phyloP scores from a whole-genome alignment of 1,139 yeast species.

The Insectozyma bohioensis region DNA sequence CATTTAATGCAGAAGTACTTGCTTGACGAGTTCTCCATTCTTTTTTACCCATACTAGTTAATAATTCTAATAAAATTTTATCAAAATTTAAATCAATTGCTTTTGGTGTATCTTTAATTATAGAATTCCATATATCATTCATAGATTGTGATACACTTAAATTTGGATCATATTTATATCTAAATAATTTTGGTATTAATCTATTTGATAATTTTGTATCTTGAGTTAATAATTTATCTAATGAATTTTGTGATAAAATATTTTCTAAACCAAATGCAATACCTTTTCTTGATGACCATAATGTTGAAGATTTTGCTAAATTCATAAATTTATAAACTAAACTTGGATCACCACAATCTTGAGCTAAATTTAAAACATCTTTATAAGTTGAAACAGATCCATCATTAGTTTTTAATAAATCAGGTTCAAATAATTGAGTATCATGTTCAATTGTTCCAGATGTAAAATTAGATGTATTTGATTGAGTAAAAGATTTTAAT shows the following conservation, averaged over 20 bases:
- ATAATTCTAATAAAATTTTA: conserved; percentile 61
- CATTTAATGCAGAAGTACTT: conserved; percentile 71
- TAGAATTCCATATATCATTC: conserved; percentile 84
- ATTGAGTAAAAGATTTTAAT: conserved; percentile 75
- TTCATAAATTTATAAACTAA: conserved; percentile 94
- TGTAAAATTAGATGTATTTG: conserved; percentile 50
- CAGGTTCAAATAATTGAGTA: conserved; percentile 84
- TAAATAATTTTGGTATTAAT: conserved; percentile 76
- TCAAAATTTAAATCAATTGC: conserved; percentile 56
- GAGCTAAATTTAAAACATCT: conserved; percentile 79
- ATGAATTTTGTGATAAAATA: conserved; percentile 73
- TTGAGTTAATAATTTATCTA: conserved; percentile 59
- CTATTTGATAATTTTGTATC: conserved; percentile 56
- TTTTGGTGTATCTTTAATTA: conserved; percentile 61
- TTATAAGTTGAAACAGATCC: conserved; percentile 88
- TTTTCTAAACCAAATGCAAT: conserved; percentile 92
- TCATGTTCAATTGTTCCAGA: conserved; percentile 77
- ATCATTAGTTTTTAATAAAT: conserved; percentile 74
- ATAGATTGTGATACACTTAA: conserved; percentile 73
- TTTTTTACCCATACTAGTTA: conserved; percentile 70
- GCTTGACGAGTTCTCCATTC: conserved; percentile 97
- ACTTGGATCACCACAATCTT: conserved; percentile 94
- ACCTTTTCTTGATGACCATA: conserved; percentile 93
- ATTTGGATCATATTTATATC: conserved; percentile 86
- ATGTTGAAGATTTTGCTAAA: conserved; percentile 78